These are phyloP conservation scores for Oryza meyeriana DNA, from an alignment of 176 grass and related monocot species.

Conservation along the genomic window DNA sequence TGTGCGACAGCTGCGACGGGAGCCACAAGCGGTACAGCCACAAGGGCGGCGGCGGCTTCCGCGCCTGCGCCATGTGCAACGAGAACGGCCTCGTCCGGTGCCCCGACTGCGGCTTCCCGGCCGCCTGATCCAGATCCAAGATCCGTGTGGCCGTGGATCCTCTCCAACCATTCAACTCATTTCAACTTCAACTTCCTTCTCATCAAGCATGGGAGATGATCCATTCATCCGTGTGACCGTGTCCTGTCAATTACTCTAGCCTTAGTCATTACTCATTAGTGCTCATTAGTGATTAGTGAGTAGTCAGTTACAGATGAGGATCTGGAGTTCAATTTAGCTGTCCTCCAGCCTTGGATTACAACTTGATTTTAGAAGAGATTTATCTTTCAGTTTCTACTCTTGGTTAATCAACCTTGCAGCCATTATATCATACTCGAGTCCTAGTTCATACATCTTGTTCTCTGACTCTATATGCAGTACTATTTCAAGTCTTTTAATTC, in stretches of 20 bases:
- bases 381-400: not conserved
- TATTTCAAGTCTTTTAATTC: not conserved
- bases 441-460: not conserved
- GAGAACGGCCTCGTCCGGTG: conserved; percentile 64
- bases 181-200: not conserved
- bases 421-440: not conserved
- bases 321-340: conserved; percentile 25
- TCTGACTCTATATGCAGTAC: not conserved
- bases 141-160: not conserved
- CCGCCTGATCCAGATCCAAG: conserved; percentile 45
- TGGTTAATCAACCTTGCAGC: not conserved
- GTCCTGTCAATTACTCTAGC: not conserved
- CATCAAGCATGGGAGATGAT: not conserved
- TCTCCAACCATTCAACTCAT: not conserved
- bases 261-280: not conserved
- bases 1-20: conserved; percentile 58
- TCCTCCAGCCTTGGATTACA: conserved; percentile 27
- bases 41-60: conserved; percentile 58
- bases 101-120: conserved; percentile 45
- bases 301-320: not conserved
- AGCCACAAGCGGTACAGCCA: conserved; percentile 65
- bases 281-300: not conserved
- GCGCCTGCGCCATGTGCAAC: conserved; percentile 65
- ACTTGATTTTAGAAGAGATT: not conserved
- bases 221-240: not conserved